Conservation (phyloP, 2,329 filamentous ascomycete species). For the Microsporum ferrugineum region DNA sequence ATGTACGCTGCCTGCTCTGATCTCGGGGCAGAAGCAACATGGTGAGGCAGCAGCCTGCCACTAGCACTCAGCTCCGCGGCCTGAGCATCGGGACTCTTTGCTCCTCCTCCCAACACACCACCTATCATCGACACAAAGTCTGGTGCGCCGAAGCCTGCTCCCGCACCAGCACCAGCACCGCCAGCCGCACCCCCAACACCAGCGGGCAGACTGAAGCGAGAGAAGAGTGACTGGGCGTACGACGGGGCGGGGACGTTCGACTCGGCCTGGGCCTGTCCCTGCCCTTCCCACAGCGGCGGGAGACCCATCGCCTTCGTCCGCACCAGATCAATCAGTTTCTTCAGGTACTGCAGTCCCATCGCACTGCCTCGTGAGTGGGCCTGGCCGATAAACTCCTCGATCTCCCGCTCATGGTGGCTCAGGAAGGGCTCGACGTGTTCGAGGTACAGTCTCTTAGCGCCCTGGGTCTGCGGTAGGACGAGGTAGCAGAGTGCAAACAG, state of each 20-base stretch:
- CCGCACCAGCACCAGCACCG: slow-evolving; percentile 29
- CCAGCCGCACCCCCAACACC: slow-evolving; percentile 37
- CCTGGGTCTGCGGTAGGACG: slow-evolving; percentile 93
- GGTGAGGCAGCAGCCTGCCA: slow-evolving; percentile 57
- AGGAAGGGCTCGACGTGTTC: slow-evolving; percentile 80
- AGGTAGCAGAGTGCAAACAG: slow-evolving; percentile 83
- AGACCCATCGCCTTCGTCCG: slow-evolving; percentile 70
- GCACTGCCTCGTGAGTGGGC: slow-evolving; percentile 67
- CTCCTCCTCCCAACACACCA: slow-evolving; percentile 54
- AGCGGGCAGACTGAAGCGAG: slow-evolving; percentile 71
- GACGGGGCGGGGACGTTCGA: slow-evolving; percentile 27
- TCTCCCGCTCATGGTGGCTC: slow-evolving; percentile 70
- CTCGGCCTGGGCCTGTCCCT: slow-evolving; percentile 27
- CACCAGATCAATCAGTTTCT: slow-evolving; percentile 57
- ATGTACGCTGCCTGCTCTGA: slow-evolving; percentile 66
- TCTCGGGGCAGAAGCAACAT: slow-evolving; percentile 47
- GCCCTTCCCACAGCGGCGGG: slow-evolving; percentile 46
- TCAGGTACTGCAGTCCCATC: slow-evolving; percentile 65
- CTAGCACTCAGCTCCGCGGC: slow-evolving; percentile 45
- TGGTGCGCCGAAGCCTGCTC: background rate
- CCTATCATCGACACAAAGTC: slow-evolving; percentile 73
- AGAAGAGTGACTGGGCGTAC: slow-evolving; percentile 74
- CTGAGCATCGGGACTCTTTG: slow-evolving; percentile 29
- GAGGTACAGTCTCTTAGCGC: slow-evolving; percentile 75
- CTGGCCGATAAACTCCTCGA: slow-evolving; percentile 78